Percentiles rank a stretch among this genome's conserved stretches.
These are phyloP conservation scores for Saccharata proteae DNA, from an alignment of 2,329 filamentous ascomycete genomes.

Conservation along the genomic window DNA sequence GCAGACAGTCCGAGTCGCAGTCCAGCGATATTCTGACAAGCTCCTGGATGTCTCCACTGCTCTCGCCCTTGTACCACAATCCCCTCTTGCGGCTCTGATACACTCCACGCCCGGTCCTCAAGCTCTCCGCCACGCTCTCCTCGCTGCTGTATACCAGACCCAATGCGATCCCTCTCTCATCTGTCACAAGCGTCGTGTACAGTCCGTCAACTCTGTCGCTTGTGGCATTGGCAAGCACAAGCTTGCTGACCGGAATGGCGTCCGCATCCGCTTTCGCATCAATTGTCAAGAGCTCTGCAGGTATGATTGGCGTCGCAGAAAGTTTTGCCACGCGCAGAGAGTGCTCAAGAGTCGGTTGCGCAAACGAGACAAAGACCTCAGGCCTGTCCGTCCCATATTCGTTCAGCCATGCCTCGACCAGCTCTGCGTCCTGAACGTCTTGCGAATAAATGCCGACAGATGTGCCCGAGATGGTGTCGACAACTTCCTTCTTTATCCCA, in stretches of 20 bases:
- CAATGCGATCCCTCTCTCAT: slow-evolving; percentile 72
- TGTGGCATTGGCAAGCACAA: slow-evolving; percentile 64
- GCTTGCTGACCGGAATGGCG: slow-evolving; percentile 52
- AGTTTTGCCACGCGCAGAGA: slow-evolving; percentile 31
- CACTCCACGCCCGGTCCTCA: slow-evolving; percentile 71
- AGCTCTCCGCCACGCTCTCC: slow-evolving; percentile 76
- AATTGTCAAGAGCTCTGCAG: slow-evolving; percentile 57
- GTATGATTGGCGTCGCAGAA: slow-evolving; percentile 56
- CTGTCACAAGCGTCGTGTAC: slow-evolving; percentile 80
- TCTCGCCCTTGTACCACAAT: slow-evolving; percentile 92
- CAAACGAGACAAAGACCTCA: slow-evolving; percentile 39
- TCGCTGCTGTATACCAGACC: slow-evolving; percentile 91
- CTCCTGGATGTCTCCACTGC: slow-evolving; percentile 87
- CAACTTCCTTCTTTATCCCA: slow-evolving; percentile 28
- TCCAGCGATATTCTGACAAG: slow-evolving; percentile 75
- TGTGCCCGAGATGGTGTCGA: slow-evolving; percentile 28
- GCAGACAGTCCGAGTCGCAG: slow-evolving; percentile 86
- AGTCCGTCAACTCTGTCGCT: slow-evolving; percentile 76
- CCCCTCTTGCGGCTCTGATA: slow-evolving; percentile 95
- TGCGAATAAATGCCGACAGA: slow-evolving; percentile 33
- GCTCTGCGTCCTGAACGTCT: slow-evolving; percentile 29
- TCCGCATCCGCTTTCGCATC: slow-evolving; percentile 46
- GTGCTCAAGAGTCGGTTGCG: slow-evolving; percentile 26
- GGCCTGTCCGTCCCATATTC: slow-evolving; percentile 38
- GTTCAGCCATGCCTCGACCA: slow-evolving; percentile 34